Base-by-base conservation (phyloP, 306 rosid species). In the Dalbergia cultrata region DNA sequence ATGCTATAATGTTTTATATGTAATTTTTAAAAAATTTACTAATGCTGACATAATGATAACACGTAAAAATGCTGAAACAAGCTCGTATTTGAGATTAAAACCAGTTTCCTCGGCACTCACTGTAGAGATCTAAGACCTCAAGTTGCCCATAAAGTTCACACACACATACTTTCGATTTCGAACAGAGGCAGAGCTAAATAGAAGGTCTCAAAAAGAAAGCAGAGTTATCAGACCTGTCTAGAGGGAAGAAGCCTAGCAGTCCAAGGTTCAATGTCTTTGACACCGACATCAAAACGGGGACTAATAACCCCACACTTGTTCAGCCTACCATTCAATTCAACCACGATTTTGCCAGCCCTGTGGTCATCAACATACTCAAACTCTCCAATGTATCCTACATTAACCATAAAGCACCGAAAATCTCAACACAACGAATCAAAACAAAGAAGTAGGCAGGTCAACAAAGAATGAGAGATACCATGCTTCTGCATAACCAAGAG, bases 321-420 rank as follows among this genome's bases (percentile, higher is more conserved):
- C 56, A 86, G 12, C 54, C 89, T 83, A n/a, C 89, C 89, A 39
- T 86, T 86, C 82, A 86, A 67, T 39, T 86, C 89, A 50, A 86
- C 89, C 21, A 86, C 89, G 1, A 86, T 86, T 67, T 86, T 86
- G 0, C 89, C 89, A 83, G 87, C 74, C 70, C 89, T 80, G 31
- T 86, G 89, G 33, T 86, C 89, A 80, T 86, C 89, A 26, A 86
- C 89, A 13, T 83, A 86, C 73, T 86, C 89, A 80, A 86, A 86
- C 71, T 86, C 89, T 7, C 89, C 87, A 18, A 86, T 86, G 53
- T 86, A 86, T 7, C 89, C 89, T 77, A 64, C 31, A 76, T 7
- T 0, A 17, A 76, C 5, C 1, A 31, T 3, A 54, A 60, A 17
- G 5, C 21, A 71, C 41, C 39, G 50, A 66, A 74, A 31, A 54